Conservation (phyloP, 208 protist species). For the Tritrichomonas musculus region DNA sequence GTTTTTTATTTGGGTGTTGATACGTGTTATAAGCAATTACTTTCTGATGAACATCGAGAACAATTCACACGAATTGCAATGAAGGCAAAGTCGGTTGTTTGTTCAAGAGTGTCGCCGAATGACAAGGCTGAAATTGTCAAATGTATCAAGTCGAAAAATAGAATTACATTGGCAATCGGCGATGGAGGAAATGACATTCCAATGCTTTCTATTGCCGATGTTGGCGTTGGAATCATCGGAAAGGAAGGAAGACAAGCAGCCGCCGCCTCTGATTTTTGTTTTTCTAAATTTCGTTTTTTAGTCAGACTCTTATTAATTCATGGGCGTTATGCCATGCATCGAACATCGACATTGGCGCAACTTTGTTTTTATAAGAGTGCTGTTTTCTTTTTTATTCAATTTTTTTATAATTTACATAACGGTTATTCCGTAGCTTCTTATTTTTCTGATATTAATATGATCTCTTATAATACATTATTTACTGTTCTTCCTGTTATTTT, state of each 20-base stretch:
- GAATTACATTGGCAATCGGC: slow-evolving; percentile 45
- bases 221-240: slow-evolving; percentile 55
- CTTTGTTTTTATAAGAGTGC: slow-evolving; percentile 40
- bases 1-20: too few species aligned
- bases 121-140: slow-evolving; percentile 91
- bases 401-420: background rate
- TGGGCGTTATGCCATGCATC: slow-evolving; percentile 29
- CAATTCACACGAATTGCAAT: slow-evolving; percentile 52
- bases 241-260: slow-evolving; percentile 49
- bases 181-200: slow-evolving; percentile 55
- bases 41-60: too few species aligned
- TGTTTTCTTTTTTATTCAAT: background rate
- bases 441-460: slow-evolving; percentile 30
- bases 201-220: slow-evolving; percentile 47
- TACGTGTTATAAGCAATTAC: too few species aligned
- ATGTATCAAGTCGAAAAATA: slow-evolving; percentile 49
- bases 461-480: slow-evolving; percentile 39
- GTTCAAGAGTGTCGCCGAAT: slow-evolving; percentile 83
- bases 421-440: slow-evolving; percentile 13
- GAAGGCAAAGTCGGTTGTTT: slow-evolving; percentile 72
- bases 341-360: background rate
- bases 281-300: slow-evolving; percentile 37
- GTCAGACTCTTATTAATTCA: slow-evolving; percentile 34
- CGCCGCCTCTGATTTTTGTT: slow-evolving; percentile 33
- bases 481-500: slow-evolving; percentile 34